phyloP scores from a whole-genome alignment of 2,329 filamentous ascomycete species.

The Xylariales sp. region DNA sequence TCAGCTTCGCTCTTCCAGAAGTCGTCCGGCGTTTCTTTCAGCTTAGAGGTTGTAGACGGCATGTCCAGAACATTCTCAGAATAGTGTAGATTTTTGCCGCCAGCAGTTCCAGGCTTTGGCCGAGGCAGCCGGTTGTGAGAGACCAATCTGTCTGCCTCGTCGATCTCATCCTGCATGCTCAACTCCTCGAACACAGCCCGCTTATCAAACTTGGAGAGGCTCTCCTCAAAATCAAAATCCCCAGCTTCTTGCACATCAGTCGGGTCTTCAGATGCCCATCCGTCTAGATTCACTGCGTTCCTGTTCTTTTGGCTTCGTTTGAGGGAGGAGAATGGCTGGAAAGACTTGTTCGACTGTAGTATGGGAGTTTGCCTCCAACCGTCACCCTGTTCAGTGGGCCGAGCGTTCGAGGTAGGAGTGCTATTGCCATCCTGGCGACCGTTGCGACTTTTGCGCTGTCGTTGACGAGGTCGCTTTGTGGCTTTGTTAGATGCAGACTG shows the following conservation, averaged over 20 bases:
- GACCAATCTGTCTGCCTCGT: conserved; percentile 87
- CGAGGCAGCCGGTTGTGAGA: conserved; percentile 71
- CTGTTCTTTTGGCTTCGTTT: conserved; percentile 48
- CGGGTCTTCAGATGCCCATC: conserved; percentile 94
- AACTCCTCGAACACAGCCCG: conserved; percentile 88
- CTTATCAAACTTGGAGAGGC: conserved; percentile 93
- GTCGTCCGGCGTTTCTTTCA: conserved; percentile 38
- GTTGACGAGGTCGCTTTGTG: conserved; percentile 14
- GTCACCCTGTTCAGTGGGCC: conserved; percentile 32
- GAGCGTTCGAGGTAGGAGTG: conserved; percentile 13
- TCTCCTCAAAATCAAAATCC: conserved; percentile 90
- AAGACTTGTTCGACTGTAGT: conserved; percentile 54
- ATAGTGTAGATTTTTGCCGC: conserved; percentile 87
- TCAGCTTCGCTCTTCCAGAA: conserved; percentile 75
- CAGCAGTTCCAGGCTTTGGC: conserved; percentile 64
- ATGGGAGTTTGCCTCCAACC: conserved; percentile 59
- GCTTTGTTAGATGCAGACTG: conserved; percentile 11
- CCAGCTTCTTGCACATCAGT: conserved; percentile 91
- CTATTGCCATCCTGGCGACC: conserved; percentile 9
- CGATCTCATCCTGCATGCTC: conserved; percentile 78
- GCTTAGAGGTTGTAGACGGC: conserved; percentile 32
- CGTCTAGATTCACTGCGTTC: conserved; percentile 43
- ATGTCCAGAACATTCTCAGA: conserved; percentile 85
- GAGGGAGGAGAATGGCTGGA: conserved; percentile 57
- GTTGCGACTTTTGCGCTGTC: conserved; percentile 16